Base-by-base conservation (phyloP, 2,329 filamentous ascomycete species). In the Pyrenophora graminea region DNA sequence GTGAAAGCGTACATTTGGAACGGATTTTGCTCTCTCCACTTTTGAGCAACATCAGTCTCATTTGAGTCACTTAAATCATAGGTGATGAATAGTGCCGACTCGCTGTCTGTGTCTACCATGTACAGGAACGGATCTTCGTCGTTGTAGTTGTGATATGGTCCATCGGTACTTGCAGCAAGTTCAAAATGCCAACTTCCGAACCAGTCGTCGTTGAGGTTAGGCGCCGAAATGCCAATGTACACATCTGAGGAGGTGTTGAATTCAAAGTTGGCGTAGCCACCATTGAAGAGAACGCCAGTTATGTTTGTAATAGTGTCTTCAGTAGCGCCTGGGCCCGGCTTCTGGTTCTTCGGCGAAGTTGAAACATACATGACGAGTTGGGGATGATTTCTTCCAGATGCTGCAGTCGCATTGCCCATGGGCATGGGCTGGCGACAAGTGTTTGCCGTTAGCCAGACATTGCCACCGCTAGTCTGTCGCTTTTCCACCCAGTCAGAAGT, bases 81-180 rank as follows among this genome's bases (percentile, higher is more conserved):
- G 0, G 91, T 95, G 38, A 89, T 86, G 36, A 99, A 80, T 21
- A 99, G 78, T 2, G 90, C 89, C 2, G 90, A 87, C 25, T 81
- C 82, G 37, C 84, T 86, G 71, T 97, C 94, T 19, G 90, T 91
- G 67, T 97, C 94, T 45, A 97, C 85, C 74, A 92, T 88, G 62
- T 85, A 83, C 6, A 97, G 78, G 57, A 87, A 82, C 0, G 83
- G 77, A 53, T 80, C 74, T 10, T 76, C 70, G 56, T 80, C 74
- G 58, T 84, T 77, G 62, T 84, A 89, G 31, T 75, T 80, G 73
- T 95, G 88, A 68, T 90, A 97, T 53, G 82, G 88, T 1, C 78
- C 82, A 62, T 96, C 88, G n/a, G 87, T 85, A 1, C 92, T 97
- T 4, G 84, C 89, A 1, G 90, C 91, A 18, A 99, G 76, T 63